Percentiles rank a stretch among this genome's conserved stretches.
phyloP scores from a whole-genome alignment of 345 rosid species.

The Kernera saxatilis region DNA sequence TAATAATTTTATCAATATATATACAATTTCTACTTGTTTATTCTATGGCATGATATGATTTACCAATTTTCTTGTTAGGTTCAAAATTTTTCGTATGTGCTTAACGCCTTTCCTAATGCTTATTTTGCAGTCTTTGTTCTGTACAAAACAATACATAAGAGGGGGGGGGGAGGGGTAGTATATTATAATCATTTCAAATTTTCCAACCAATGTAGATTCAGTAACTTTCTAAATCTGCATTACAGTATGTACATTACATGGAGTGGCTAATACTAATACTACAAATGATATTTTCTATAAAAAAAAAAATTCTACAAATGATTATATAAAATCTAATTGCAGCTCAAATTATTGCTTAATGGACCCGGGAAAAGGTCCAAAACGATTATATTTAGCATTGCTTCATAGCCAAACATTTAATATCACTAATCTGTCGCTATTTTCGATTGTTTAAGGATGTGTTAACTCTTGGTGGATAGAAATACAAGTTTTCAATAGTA shows the following conservation, averaged over 20 bases:
- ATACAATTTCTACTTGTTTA: neutral
- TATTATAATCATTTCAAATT: neutral
- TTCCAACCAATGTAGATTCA: neutral
- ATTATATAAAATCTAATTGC: neutral
- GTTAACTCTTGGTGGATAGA: slow-evolving; percentile 17
- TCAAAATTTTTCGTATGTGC: neutral
- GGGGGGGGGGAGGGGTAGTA: no score
- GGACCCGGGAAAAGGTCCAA: slow-evolving; percentile 6
- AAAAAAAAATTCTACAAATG: neutral
- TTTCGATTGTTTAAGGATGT: slow-evolving; percentile 35
- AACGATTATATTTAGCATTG: neutral
- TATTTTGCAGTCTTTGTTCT: neutral
- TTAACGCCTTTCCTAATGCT: neutral
- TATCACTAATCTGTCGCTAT: slow-evolving; percentile 30
- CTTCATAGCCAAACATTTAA: slow-evolving; percentile 19
- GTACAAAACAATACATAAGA: neutral
- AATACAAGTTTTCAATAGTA: neutral
- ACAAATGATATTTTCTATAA: no score
- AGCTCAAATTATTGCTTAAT: neutral
- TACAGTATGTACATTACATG: neutral
- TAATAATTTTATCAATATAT: neutral
- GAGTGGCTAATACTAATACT: neutral
- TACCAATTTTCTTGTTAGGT: neutral
- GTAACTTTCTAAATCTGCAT: neutral
- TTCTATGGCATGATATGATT: neutral